Percentiles rank a stretch among this genome's conserved stretches.
Evolutionary conservation across 2,329 filamentous ascomycete species (phyloP).

Genomic region (Diaporthe aspalathi): DNA sequence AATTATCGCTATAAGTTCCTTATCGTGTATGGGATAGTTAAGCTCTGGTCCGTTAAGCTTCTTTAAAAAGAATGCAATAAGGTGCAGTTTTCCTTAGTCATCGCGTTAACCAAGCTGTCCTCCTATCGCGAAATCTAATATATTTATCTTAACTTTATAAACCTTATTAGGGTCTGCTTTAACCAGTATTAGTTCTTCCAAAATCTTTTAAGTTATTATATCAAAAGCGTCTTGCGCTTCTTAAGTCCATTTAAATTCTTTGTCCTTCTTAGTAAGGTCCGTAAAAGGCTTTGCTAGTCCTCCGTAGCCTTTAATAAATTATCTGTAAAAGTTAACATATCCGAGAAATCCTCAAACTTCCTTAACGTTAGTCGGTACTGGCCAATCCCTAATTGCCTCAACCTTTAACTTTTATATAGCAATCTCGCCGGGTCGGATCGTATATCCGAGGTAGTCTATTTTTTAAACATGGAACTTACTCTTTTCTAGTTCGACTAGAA

Average conservation of each 20-base stretch:
- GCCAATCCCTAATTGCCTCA: too few species aligned
- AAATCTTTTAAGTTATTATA: neutral
- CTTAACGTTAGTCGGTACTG: too few species aligned
- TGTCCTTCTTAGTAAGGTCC: neutral
- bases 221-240: neutral
- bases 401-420: neutral
- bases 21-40: neutral
- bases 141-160: neutral
- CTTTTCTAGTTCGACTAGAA: neutral
- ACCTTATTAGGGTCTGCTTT: neutral
- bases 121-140: neutral
- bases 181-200: neutral
- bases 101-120: neutral
- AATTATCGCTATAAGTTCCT: neutral
- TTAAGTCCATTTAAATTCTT: neutral
- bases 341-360: too few species aligned
- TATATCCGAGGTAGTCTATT: neutral
- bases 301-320: slow-evolving; percentile 10
- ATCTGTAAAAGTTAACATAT: too few species aligned
- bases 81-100: neutral
- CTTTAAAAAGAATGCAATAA: neutral
- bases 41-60: neutral
- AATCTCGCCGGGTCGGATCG: neutral
- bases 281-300: neutral
- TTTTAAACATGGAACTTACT: neutral